A percentile compares a stretch with the other conserved stretches of the same genome.
Conservation (phyloP, 768 basidiomycete genomes). For the Asterophora parasitica region DNA sequence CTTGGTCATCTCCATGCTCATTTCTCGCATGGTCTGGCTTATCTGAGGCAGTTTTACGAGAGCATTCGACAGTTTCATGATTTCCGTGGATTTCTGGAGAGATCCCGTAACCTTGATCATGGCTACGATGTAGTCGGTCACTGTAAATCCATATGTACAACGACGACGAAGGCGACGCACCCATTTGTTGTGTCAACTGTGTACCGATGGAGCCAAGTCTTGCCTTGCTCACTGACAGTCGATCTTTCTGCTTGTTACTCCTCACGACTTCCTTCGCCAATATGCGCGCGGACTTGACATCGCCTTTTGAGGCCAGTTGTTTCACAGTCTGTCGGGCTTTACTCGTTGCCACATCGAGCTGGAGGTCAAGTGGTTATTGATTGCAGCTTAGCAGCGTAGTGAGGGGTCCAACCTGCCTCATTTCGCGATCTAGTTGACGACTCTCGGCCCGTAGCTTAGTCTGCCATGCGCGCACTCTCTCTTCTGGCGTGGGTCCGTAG, state of each 20-base stretch:
- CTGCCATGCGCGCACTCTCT: conserved; percentile 91
- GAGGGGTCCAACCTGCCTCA: conserved; percentile 74
- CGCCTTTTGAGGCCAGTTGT: conserved; percentile 85
- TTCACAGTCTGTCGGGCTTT: conserved; percentile 83
- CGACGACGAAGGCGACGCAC: conserved; percentile 48
- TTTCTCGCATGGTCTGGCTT: conserved; percentile 88
- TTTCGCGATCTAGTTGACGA: conserved; percentile 86
- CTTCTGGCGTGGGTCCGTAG: conserved; percentile 95
- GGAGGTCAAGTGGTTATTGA: conserved; percentile 16
- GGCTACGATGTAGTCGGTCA: conserved; percentile 42
- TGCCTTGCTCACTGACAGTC: conserved; percentile 90
- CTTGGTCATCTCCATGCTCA: conserved; percentile 99
- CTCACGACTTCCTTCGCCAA: conserved; percentile 93
- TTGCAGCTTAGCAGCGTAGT: conserved; percentile 12
- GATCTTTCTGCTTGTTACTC: conserved; percentile 91
- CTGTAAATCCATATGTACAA: conserved; percentile 1
- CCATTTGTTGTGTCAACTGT: conserved; percentile 88
- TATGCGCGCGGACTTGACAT: conserved; percentile 88
- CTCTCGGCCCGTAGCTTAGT: conserved; percentile 76
- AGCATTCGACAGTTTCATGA: conserved; percentile 96
- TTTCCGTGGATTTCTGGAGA: conserved; percentile 95
- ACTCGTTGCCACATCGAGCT: conserved; percentile 79
- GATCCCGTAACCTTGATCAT: conserved; percentile 98
- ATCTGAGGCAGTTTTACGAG: conserved; percentile 91
- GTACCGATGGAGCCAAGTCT: conserved; percentile 84